These are phyloP conservation scores for Paraphysoderma sedebokerense DNA, from an alignment of 371 early-diverging fungal genomes.

Conservation along the genomic window DNA sequence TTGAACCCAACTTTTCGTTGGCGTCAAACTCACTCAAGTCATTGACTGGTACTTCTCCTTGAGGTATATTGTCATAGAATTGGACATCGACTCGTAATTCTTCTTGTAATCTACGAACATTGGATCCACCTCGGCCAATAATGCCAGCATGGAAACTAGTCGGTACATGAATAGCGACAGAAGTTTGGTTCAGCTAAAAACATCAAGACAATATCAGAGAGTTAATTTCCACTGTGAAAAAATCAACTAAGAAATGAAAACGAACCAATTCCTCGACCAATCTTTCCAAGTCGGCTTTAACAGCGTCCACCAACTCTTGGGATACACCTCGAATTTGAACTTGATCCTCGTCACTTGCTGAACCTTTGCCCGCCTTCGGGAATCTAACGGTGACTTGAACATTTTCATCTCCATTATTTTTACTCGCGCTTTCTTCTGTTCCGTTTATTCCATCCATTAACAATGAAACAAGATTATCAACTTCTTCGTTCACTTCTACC, in stretches of 20 bases:
- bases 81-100: conserved; percentile 34
- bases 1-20: too few species aligned
- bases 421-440: too few species aligned
- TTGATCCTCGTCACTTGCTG: too few species aligned
- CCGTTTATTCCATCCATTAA: too few species aligned
- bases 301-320: not conserved
- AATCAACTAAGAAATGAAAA: too few species aligned
- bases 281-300: conserved; percentile 23
- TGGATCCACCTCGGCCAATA: conserved; percentile 44
- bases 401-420: too few species aligned
- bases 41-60: conserved; percentile 4
- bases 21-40: too few species aligned
- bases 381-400: conserved; percentile 16
- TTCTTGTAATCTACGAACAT: conserved; percentile 30
- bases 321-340: not conserved
- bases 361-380: conserved; percentile 11
- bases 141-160: conserved; percentile 33
- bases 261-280: conserved; percentile 26
- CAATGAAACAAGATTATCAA: too few species aligned
- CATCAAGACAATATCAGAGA: too few species aligned
- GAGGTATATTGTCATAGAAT: too few species aligned
- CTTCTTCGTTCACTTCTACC: too few species aligned
- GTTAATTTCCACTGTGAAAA: too few species aligned
- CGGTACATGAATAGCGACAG: conserved; percentile 25
- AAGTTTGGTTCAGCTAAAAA: conserved; percentile 19